Percentiles rank a stretch among this genome's conserved stretches.
Conservation (phyloP, 495 filamentous ascomycete genomes). For the Melanomma pulvis-pyrius region DNA sequence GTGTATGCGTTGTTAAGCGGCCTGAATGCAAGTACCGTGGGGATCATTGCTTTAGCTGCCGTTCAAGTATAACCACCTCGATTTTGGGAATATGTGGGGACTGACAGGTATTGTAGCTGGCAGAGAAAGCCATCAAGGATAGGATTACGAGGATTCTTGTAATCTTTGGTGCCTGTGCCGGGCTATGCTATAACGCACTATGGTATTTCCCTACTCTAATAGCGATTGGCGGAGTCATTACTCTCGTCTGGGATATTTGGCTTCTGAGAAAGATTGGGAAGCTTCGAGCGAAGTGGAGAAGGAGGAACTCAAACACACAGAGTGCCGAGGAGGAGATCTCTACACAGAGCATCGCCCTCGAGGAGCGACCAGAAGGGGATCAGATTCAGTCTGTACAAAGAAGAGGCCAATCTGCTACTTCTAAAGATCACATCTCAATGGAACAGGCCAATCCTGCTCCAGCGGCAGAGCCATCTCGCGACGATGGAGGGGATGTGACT, state of each 20-base stretch:
- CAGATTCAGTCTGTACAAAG: constrained; percentile 23
- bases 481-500: not conserved
- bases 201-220: constrained; percentile 85
- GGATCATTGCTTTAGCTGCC: constrained; percentile 77
- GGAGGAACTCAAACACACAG: constrained; percentile 12
- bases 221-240: constrained; percentile 58
- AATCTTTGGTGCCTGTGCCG: constrained; percentile 67
- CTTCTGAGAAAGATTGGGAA: constrained; percentile 49
- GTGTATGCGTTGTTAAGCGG: constrained; percentile 79
- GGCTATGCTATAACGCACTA: constrained; percentile 73
- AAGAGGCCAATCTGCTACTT: constrained; percentile 6
- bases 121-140: constrained; percentile 76
- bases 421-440: constrained; percentile 4
- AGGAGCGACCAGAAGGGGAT: not conserved
- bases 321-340: constrained; percentile 16
- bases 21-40: constrained; percentile 77
- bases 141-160: constrained; percentile 68
- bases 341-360: constrained; percentile 17
- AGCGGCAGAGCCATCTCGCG: not conserved
- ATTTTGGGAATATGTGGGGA: not conserved
- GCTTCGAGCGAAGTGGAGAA: constrained; percentile 19
- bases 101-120: constrained; percentile 46
- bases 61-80: constrained; percentile 52
- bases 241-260: constrained; percentile 64
- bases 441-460: not conserved